Conservation (phyloP, 306 rosid genomes). For the Biancaea sappan region DNA sequence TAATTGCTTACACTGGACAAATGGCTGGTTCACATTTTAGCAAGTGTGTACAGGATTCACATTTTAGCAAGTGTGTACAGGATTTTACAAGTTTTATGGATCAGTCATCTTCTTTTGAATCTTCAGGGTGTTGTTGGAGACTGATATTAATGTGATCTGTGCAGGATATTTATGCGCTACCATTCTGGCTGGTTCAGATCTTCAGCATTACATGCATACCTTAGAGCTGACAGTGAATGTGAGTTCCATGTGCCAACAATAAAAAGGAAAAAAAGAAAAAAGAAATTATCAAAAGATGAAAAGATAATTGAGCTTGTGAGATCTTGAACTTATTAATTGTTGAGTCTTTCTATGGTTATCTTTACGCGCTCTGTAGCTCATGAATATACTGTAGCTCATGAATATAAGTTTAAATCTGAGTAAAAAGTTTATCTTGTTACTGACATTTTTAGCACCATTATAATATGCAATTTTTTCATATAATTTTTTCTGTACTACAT, state of each 20-base stretch:
- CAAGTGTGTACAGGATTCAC: too few species aligned
- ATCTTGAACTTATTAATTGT: constrained; percentile 2
- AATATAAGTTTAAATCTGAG: neutral
- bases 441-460: constrained; percentile 4
- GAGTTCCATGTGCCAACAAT: constrained; percentile 26
- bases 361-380: constrained; percentile 1
- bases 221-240: constrained; percentile 48
- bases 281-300: too few species aligned
- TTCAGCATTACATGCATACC: constrained; percentile 42
- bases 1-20: neutral
- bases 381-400: neutral
- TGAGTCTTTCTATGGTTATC: constrained; percentile 9
- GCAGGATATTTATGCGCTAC: constrained; percentile 55
- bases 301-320: neutral
- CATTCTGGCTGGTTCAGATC: constrained; percentile 48
- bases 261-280: neutral
- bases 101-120: neutral
- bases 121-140: constrained; percentile 11
- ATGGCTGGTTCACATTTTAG: neutral
- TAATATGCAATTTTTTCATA: too few species aligned
- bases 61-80: too few species aligned
- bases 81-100: neutral
- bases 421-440: neutral
- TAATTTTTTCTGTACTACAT: too few species aligned
- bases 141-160: constrained; percentile 32